These are phyloP conservation scores for Lathyrus oleraceus DNA, from an alignment of 306 rosid genomes.

Conservation along the genomic window DNA sequence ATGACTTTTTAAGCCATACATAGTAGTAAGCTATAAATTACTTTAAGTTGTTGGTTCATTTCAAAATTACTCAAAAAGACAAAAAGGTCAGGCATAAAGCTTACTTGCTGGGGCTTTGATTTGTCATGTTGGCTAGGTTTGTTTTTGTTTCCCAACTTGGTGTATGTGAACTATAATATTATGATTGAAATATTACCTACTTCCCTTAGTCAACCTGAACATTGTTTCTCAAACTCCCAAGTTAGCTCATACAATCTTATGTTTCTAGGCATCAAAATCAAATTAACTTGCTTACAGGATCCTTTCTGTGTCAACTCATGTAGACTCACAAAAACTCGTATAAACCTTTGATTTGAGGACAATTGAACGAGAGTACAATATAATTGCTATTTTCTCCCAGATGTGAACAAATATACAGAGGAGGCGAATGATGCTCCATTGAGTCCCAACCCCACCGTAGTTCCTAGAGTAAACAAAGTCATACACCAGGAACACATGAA, in stretches of 20 bases:
- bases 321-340: background rate
- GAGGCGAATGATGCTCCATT: background rate
- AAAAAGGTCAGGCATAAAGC: background rate
- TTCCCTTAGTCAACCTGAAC: conserved; percentile 12
- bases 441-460: background rate
- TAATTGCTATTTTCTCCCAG: background rate
- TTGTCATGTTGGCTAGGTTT: conserved; percentile 11
- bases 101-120: conserved; percentile 11
- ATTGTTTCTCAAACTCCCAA: background rate
- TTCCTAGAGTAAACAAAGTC: background rate
- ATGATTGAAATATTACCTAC: background rate
- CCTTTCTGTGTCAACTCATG: background rate
- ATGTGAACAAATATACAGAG: background rate
- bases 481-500: background rate
- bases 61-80: conserved; percentile 25
- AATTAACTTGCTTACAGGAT: background rate
- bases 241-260: background rate
- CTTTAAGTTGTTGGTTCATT: background rate
- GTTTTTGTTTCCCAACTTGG: conserved; percentile 23
- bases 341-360: background rate
- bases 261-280: background rate
- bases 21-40: conserved; percentile 29
- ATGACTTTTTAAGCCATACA: conserved; percentile 18
- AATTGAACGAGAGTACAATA: background rate
- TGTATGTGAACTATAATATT: background rate